These are phyloP conservation scores for Cercophora sp. DNA, from an alignment of 495 filamentous ascomycete species.

Conservation along the genomic window DNA sequence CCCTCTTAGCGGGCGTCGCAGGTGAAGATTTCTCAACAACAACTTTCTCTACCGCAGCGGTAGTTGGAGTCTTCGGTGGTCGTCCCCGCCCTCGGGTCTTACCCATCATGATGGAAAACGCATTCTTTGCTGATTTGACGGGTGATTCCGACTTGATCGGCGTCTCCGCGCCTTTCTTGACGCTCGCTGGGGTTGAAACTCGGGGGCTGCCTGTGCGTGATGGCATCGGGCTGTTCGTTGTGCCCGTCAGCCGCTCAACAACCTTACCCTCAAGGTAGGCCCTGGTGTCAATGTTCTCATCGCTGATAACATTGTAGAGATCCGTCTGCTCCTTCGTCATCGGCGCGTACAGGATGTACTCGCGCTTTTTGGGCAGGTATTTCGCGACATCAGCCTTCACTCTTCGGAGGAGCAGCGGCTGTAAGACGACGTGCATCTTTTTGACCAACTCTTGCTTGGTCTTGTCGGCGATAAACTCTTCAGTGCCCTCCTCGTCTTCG, in stretches of 20 bases:
- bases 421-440: conserved; percentile 86
- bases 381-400: conserved; percentile 92
- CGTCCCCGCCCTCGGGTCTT: conserved; percentile 26
- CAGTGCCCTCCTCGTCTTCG: conserved; percentile 65
- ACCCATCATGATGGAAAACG: conserved; percentile 47
- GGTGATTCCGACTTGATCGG: neutral
- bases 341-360: conserved; percentile 91
- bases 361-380: conserved; percentile 87
- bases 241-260: conserved; percentile 58
- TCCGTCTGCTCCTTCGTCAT: conserved; percentile 85
- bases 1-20: conserved; percentile 20
- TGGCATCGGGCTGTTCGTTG: conserved; percentile 33
- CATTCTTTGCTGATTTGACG: conserved; percentile 32
- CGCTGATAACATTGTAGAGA: conserved; percentile 79
- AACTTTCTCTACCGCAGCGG: neutral
- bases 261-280: conserved; percentile 82
- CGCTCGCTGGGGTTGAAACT: conserved; percentile 35
- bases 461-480: conserved; percentile 70
- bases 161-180: conserved; percentile 20
- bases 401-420: conserved; percentile 82
- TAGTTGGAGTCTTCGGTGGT: conserved; percentile 11
- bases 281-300: conserved; percentile 66
- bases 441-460: conserved; percentile 79
- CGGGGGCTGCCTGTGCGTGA: conserved; percentile 34
- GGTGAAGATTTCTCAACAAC: too few species aligned